Evolutionary conservation across 2,329 filamentous ascomycete species (phyloP).

Genomic region (Paraphoma chrysanthemicola): DNA sequence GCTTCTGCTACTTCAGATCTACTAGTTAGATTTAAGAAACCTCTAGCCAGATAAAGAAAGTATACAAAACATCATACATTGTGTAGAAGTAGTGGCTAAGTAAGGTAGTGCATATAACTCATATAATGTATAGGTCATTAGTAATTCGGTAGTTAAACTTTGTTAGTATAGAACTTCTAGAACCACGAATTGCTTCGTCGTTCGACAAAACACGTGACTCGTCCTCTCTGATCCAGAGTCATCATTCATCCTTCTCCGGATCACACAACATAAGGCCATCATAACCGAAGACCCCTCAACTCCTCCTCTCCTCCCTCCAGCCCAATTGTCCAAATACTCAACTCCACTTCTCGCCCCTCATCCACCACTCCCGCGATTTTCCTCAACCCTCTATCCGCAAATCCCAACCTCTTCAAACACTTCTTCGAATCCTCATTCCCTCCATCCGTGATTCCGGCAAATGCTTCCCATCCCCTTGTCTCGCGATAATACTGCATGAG

Average conservation of each 20-base stretch:
- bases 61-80: too few relatives aligned
- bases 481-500: conserved; percentile 11
- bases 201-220: too few relatives aligned
- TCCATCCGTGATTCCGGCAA: conserved; percentile 16
- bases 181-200: too few relatives aligned
- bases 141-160: too few relatives aligned
- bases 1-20: too few relatives aligned
- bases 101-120: too few relatives aligned
- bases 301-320: conserved; percentile 10
- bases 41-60: too few relatives aligned
- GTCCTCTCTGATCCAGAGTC: background rate
- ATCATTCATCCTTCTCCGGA: background rate
- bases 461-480: conserved; percentile 5
- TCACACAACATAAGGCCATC: background rate
- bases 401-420: conserved; percentile 22
- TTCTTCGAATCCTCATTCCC: conserved; percentile 19
- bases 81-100: too few relatives aligned
- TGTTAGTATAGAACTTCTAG: too few relatives aligned
- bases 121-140: too few relatives aligned
- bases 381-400: conserved; percentile 15
- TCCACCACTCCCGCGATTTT: conserved; percentile 9
- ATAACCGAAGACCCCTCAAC: conserved; percentile 11
- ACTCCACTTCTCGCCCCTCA: conserved; percentile 2
- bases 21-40: too few relatives aligned
- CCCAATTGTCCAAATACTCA: conserved; percentile 14